Base-by-base conservation (phyloP, 140 eudicot genomes). In the Stevia rebaudiana region DNA sequence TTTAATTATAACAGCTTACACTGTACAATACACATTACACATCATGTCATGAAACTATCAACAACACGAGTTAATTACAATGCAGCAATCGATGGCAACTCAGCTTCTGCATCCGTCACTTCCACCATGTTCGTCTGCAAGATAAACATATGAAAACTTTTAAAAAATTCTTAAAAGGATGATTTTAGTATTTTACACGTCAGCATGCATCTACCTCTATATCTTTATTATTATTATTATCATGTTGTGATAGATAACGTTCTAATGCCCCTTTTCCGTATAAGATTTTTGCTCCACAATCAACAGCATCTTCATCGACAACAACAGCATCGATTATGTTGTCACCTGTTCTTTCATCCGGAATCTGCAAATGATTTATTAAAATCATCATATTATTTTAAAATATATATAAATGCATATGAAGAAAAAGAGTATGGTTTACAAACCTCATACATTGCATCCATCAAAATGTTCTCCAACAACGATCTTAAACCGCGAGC, bases 371-470 rank as follows among this genome's bases (percentile, higher is more conserved):
- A 18, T 19, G 16, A 43, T 66, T 25, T 25, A 58, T 30, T 0
- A 16, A 47, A 33, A 43, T 49, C 24, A n/a, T 16, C 15, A 6
- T 44, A 36, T 11, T 1, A 9, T 39, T 9, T 13, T 39, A 5
- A 1, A 9, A 39, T n/a, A n/a, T n/a, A n/a, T n/a, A n/a, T n/a
- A n/a, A n/a, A n/a, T n/a, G n/a, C n/a, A n/a, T n/a, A n/a, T n/a
- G n/a, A n/a, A 47, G 33, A 65, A 21, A 8, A 62, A 23, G 53
- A 41, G 18, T 23, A 41, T 39, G 53, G 68, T 21, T 61, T 5
- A 60, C 65, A 60, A 60, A 87, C 95, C 95, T 87, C 95, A 39
- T 87, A 87, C 95, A 87, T 87, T 37, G 95, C 82, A 58, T 87
- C 95, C 95, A 82, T 84, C 68, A 87, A 80, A 46, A 79, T 81